Percentiles rank a stretch among this genome's conserved stretches.
Conservation (phyloP, 2,329 filamentous ascomycete genomes). For the Aspergillus neotritici region DNA sequence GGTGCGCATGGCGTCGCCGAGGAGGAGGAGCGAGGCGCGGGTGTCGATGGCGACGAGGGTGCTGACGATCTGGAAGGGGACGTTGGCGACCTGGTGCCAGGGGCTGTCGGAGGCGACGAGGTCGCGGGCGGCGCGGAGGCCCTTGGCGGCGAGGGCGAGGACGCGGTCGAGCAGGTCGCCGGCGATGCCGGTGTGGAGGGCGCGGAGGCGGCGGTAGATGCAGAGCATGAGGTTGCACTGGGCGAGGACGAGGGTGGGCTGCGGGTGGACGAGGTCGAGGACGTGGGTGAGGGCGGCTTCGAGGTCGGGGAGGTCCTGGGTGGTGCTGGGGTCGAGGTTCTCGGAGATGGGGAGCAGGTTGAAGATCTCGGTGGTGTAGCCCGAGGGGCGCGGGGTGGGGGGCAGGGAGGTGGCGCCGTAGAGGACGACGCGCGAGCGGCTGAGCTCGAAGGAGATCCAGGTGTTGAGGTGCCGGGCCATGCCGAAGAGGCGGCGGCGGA, state of each 20-base stretch:
- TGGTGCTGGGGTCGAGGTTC: constrained; percentile 49
- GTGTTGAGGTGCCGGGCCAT: constrained; percentile 54
- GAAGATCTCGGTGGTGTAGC: constrained; percentile 47
- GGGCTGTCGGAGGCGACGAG: constrained; percentile 45
- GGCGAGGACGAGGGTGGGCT: constrained; percentile 42
- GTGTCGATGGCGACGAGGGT: constrained; percentile 53
- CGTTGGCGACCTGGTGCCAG: constrained; percentile 57
- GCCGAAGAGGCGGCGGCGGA: constrained; percentile 42
- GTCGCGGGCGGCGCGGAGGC: constrained; percentile 44
- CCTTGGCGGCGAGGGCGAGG: constrained; percentile 41
- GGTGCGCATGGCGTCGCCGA: constrained; percentile 49
- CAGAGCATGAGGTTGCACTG: constrained; percentile 54
- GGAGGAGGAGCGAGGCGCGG: constrained; percentile 43
- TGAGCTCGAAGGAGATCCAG: constrained; percentile 57
- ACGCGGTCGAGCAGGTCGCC: constrained; percentile 43
- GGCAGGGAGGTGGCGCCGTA: constrained; percentile 43
- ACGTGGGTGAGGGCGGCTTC: constrained; percentile 41
- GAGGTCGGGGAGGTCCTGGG: constrained; percentile 39
- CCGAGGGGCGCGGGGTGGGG: constrained; percentile 35
- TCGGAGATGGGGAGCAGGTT: constrained; percentile 50
- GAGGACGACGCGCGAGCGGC: constrained; percentile 48
- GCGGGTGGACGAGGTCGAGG: constrained; percentile 37
- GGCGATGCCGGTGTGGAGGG: constrained; percentile 45
- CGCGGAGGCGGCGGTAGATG: constrained; percentile 50
- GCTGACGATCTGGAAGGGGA: constrained; percentile 56